Evolutionary conservation across 148 eudicot species (phyloP).

Genomic region (Camellia granthamiana): DNA sequence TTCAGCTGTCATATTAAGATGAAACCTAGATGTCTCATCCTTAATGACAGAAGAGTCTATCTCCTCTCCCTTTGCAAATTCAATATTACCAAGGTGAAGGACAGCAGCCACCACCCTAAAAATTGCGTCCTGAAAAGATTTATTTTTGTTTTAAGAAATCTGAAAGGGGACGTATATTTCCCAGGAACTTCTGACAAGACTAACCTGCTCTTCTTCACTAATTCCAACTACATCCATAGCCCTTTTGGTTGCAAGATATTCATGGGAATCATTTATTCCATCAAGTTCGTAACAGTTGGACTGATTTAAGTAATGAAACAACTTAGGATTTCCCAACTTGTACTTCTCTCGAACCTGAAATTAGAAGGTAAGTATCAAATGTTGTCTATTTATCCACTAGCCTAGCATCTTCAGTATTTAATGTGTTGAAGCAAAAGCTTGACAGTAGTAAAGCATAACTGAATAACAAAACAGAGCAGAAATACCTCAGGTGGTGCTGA

Average conservation of each 20-base stretch:
- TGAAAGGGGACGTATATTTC: not conserved
- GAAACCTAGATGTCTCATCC: constrained; percentile 86
- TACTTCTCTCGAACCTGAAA: constrained; percentile 79
- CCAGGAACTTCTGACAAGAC: constrained; percentile 7
- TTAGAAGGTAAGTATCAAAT: constrained; percentile 14
- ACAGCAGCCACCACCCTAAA: constrained; percentile 90
- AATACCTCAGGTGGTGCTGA: constrained; percentile 88
- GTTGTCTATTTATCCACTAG: not conserved
- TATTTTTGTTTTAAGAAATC: constrained; percentile 13
- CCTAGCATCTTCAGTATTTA: not conserved
- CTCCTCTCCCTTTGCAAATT: constrained; percentile 87
- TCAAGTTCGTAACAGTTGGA: constrained; percentile 74
- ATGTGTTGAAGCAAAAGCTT: not conserved
- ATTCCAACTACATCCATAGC: constrained; percentile 99
- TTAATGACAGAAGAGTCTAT: constrained; percentile 87
- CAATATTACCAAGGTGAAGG: constrained; percentile 93
- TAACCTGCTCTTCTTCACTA: constrained; percentile 87
- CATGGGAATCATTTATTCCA: constrained; percentile 77
- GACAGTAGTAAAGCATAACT: not conserved
- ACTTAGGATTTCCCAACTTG: constrained; percentile 71
- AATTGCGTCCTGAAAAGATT: constrained; percentile 77
- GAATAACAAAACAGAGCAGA: not conserved
- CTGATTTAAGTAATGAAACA: constrained; percentile 87
- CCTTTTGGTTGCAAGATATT: constrained; percentile 90
- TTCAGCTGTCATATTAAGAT: constrained; percentile 78